Conservation (phyloP, 768 basidiomycete species). For the Tricholoma furcatifolium region DNA sequence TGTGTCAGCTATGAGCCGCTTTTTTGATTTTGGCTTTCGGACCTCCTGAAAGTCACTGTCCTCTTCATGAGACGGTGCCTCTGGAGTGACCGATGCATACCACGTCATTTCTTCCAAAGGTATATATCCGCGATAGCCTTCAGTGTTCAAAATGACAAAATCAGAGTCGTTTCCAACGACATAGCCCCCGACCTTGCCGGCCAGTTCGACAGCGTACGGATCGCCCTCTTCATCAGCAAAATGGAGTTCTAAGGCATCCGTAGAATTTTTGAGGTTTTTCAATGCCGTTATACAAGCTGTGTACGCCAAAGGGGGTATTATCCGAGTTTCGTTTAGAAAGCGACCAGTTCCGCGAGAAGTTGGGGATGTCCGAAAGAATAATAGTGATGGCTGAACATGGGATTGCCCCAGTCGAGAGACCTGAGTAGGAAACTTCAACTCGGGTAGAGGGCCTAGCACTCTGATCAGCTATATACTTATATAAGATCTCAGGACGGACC, state of each 20-base stretch:
- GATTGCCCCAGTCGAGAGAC: conserved; percentile 57
- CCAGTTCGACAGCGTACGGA: conserved; percentile 82
- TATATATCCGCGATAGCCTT: conserved; percentile 77
- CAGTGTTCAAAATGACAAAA: conserved; percentile 74
- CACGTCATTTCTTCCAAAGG: conserved; percentile 77
- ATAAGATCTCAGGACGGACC: conserved; percentile 43
- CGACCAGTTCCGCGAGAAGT: conserved; percentile 60
- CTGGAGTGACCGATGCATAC: conserved; percentile 34
- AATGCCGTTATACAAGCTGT: conserved; percentile 59
- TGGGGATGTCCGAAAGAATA: conserved; percentile 82
- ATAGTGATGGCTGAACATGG: conserved; percentile 56
- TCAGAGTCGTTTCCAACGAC: conserved; percentile 83
- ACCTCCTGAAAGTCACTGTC: conserved; percentile 63
- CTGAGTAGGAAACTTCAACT: conserved; percentile 71
- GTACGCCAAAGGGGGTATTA: conserved; percentile 70
- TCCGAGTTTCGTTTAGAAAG: conserved; percentile 71
- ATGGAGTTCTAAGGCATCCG: conserved; percentile 48
- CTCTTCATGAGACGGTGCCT: conserved; percentile 31
- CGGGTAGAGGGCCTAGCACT: conserved; percentile 60
- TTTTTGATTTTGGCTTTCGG: conserved; percentile 49
- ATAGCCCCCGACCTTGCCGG: conserved; percentile 69
- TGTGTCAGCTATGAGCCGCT: conserved; percentile 30
- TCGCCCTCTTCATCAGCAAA: conserved; percentile 84
- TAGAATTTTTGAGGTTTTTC: conserved; percentile 31
- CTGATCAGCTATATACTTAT: conserved; percentile 13